A percentile compares a stretch with the other conserved stretches of the same genome.
phyloP scores from a whole-genome alignment of 2,329 filamentous ascomycete genomes.

The Claviceps paspali region DNA sequence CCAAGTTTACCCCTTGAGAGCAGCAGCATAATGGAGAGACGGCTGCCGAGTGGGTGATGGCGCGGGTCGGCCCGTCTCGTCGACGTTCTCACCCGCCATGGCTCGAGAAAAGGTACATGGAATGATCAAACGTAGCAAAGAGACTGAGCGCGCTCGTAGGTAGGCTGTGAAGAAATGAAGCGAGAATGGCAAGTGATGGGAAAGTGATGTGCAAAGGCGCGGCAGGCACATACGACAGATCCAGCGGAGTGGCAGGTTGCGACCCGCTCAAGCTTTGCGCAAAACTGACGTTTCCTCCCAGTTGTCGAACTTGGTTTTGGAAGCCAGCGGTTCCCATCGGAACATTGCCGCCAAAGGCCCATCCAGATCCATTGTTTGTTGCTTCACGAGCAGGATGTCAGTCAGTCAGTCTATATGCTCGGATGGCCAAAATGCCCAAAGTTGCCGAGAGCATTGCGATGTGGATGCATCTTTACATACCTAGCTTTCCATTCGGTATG shows the following conservation, averaged over 20 bases:
- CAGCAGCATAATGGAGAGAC: conserved; percentile 14
- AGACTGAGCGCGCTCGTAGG: no score
- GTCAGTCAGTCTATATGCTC: conserved; percentile 1
- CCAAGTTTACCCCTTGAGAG: conserved; percentile 16
- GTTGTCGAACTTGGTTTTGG: conserved; percentile 36
- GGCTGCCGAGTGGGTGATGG: conserved; percentile 1
- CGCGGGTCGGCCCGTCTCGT: conserved; percentile 7
- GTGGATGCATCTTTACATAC: conserved; percentile 19
- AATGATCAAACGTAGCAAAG: neutral
- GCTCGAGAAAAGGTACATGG: neutral
- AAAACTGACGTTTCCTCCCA: conserved; percentile 47
- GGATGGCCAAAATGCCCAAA: no score
- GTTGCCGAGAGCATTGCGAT: neutral
- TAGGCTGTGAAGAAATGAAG: neutral
- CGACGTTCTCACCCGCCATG: conserved; percentile 7
- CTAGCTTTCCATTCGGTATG: conserved; percentile 51
- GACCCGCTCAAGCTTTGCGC: conserved; percentile 50
- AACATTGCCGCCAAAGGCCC: conserved; percentile 47
- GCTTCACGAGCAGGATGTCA: conserved; percentile 7
- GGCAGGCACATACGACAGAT: conserved; percentile 43
- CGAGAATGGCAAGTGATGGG: neutral
- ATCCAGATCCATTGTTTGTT: conserved; percentile 39
- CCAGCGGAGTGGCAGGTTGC: conserved; percentile 45
- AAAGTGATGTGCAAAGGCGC: conserved; percentile 2
- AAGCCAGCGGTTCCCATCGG: conserved; percentile 43